A percentile compares a stretch with the other conserved stretches of the same genome.
Conservation (phyloP, 106 monocot species). For the Amphibolis antarctica region DNA sequence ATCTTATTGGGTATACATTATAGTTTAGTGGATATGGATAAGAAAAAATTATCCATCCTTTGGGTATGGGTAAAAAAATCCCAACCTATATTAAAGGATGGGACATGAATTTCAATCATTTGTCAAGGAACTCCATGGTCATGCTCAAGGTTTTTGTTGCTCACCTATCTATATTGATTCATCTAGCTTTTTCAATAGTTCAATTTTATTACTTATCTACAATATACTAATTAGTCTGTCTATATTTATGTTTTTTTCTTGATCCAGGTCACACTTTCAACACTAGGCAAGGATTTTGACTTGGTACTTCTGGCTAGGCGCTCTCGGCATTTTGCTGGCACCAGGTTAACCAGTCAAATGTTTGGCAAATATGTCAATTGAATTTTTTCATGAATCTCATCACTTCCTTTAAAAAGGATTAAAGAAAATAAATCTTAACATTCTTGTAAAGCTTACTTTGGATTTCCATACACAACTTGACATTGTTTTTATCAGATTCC, state of each 20-base stretch:
- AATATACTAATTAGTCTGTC: background rate
- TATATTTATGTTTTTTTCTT: background rate
- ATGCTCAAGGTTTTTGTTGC: too few relatives aligned
- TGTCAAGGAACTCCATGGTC: too few relatives aligned
- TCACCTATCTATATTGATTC: background rate
- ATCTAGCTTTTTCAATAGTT: background rate
- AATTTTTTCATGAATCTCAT: background rate
- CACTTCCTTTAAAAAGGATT: background rate
- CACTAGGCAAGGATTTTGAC: conserved; percentile 44
- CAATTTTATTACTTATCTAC: background rate
- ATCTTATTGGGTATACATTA: too few relatives aligned
- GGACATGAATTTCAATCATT: too few relatives aligned
- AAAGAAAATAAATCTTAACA: background rate
- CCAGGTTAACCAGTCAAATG: conserved; percentile 35
- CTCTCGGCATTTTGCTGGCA: conserved; percentile 85
- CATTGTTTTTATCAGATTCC: conserved; percentile 34
- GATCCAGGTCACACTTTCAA: conserved; percentile 51
- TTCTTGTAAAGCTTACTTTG: background rate
- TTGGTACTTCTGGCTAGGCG: conserved; percentile 84
- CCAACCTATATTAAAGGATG: too few relatives aligned
- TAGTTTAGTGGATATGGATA: too few relatives aligned
- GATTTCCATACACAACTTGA: background rate
- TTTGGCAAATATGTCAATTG: background rate
- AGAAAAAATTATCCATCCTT: too few relatives aligned
- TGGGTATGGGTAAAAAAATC: too few relatives aligned